Evolutionary conservation across 148 eudicot species (phyloP).

Genomic region (Amaranthus cruentus): DNA sequence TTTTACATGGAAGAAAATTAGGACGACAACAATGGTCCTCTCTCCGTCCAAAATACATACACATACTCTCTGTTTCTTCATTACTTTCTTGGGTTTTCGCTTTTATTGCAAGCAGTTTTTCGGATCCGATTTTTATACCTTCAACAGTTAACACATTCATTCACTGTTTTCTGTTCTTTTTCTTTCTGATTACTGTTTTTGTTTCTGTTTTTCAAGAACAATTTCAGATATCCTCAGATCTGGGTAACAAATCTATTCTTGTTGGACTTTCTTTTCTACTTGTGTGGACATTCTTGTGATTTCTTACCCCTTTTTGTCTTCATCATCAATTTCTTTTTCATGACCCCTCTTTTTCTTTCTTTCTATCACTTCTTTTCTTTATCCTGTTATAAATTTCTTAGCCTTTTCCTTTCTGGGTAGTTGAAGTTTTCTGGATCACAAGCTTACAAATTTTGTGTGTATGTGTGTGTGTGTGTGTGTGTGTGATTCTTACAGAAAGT

Average conservation of each 20-base stretch:
- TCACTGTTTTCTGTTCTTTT: not conserved
- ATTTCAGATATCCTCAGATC: slow-evolving; percentile 33
- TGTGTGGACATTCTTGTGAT: slow-evolving; percentile 27
- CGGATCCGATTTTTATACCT: slow-evolving; percentile 10
- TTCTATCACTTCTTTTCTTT: not conserved
- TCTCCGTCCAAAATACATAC: slow-evolving; percentile 11
- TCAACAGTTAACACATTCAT: not conserved
- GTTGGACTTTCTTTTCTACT: slow-evolving; percentile 8
- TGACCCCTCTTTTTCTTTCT: slow-evolving; percentile 10
- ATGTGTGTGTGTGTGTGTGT: not conserved
- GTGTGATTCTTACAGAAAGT: not conserved
- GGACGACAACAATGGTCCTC: slow-evolving; percentile 10
- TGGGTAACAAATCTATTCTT: slow-evolving; percentile 25
- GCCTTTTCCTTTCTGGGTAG: slow-evolving; percentile 22
- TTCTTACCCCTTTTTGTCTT: slow-evolving; percentile 24
- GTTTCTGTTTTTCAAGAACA: slow-evolving; percentile 7
- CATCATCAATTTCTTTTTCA: slow-evolving; percentile 19
- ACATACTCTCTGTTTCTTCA: not conserved
- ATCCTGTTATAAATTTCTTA: not conserved
- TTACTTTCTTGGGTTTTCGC: slow-evolving; percentile 16
- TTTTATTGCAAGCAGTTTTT: slow-evolving; percentile 21
- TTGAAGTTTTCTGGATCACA: slow-evolving; percentile 23
- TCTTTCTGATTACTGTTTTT: not conserved
- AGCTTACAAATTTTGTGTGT: slow-evolving; percentile 14
- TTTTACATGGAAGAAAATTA: slow-evolving; percentile 6